A percentile compares a stretch with the other conserved stretches of the same genome.
Conservation (phyloP, 192 early-diverging fungal species). For the Mortierella alpina region DNA sequence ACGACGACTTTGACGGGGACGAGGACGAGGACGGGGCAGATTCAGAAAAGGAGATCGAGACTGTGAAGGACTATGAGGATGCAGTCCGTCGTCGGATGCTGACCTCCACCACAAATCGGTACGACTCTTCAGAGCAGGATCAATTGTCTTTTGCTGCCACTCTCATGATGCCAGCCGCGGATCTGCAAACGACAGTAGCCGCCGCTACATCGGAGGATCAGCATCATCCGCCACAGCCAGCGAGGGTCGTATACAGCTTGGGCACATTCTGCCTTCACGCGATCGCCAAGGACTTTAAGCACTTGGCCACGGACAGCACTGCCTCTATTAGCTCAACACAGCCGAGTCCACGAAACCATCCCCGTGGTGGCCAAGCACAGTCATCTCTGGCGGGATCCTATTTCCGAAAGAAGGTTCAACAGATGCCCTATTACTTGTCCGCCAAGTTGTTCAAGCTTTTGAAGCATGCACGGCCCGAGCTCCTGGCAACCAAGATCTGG, state of each 20-base stretch:
- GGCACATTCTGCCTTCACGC: constrained; percentile 30
- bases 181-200: neutral
- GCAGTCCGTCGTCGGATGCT: constrained; percentile 29
- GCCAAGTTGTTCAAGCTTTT: constrained; percentile 20
- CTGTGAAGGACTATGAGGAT: constrained; percentile 37
- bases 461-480: constrained; percentile 22
- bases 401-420: constrained; percentile 19
- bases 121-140: constrained; percentile 27
- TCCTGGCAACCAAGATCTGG: constrained; percentile 31
- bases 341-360: neutral
- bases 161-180: constrained; percentile 25
- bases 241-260: constrained; percentile 16
- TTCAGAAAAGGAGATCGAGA: constrained; percentile 45
- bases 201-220: neutral
- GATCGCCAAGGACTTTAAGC: constrained; percentile 31
- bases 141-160: constrained; percentile 19
- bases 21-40: constrained; percentile 12
- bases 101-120: constrained; percentile 25
- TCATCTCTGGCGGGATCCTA: neutral
- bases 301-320: constrained; percentile 18
- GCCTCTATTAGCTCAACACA: neutral
- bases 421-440: constrained; percentile 26
- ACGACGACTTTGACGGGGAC: neutral
- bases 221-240: neutral
- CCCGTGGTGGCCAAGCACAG: neutral